These are phyloP conservation scores for Russula dissimulans DNA, from an alignment of 768 basidiomycete genomes.

Conservation along the genomic window DNA sequence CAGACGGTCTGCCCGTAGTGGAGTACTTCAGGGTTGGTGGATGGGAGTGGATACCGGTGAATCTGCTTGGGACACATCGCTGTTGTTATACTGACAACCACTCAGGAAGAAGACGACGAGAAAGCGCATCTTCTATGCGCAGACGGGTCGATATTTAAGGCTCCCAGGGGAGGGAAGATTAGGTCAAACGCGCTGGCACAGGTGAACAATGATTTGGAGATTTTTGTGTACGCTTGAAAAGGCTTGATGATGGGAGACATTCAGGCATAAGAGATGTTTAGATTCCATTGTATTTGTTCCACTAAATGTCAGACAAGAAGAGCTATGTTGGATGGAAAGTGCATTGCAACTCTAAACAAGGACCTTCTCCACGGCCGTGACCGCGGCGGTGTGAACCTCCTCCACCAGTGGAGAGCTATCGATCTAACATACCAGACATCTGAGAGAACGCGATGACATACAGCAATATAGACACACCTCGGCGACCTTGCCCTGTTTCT, in stretches of 20 bases:
- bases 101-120: slow-evolving; percentile 51
- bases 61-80: slow-evolving; percentile 20
- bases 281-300: slow-evolving; percentile 1
- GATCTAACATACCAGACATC: slow-evolving; percentile 36
- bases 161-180: slow-evolving; percentile 52
- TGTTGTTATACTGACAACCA: neutral
- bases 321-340: neutral
- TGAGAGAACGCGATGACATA: neutral
- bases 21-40: slow-evolving; percentile 73
- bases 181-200: slow-evolving; percentile 36
- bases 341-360: slow-evolving; percentile 23
- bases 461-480: slow-evolving; percentile 42
- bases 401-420: slow-evolving; percentile 62
- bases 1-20: slow-evolving; percentile 46
- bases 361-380: slow-evolving; percentile 42
- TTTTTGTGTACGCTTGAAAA: slow-evolving; percentile 42
- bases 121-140: slow-evolving; percentile 66
- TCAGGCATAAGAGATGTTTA: neutral
- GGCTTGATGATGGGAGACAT: neutral
- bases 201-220: slow-evolving; percentile 28
- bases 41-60: slow-evolving; percentile 84
- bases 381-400: slow-evolving; percentile 57
- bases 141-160: slow-evolving; percentile 64
- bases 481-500: slow-evolving; percentile 56
- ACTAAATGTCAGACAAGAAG: neutral